phyloP scores from a whole-genome alignment of 2,329 filamentous ascomycete species.

The Botrytis aclada region DNA sequence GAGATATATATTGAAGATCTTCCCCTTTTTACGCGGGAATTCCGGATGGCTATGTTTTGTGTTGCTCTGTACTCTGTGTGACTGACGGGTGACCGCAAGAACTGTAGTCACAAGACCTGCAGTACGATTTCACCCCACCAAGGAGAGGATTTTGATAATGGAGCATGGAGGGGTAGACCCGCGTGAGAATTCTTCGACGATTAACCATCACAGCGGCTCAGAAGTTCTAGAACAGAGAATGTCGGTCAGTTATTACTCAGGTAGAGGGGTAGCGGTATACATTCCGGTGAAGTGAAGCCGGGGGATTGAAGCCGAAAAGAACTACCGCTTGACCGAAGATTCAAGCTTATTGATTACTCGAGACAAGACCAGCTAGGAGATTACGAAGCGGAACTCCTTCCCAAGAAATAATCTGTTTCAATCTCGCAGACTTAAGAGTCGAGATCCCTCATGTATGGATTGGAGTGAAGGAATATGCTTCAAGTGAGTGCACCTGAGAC shows the following conservation, averaged over 20 bases:
- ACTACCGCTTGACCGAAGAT: background rate
- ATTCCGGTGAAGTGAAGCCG: background rate
- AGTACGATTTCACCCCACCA: background rate
- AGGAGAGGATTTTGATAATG: background rate
- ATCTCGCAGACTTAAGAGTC: background rate
- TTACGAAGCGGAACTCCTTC: background rate
- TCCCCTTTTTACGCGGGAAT: slow-evolving; percentile 6
- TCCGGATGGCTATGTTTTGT: background rate
- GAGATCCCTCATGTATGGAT: background rate
- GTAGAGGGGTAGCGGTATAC: background rate
- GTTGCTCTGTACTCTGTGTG: background rate
- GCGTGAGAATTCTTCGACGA: background rate
- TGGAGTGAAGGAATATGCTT: background rate
- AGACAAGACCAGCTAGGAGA: background rate
- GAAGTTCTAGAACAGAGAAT: background rate
- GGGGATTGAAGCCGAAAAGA: background rate
- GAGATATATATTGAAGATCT: background rate
- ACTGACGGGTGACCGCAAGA: background rate
- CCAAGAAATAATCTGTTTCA: background rate
- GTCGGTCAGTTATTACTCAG: background rate
- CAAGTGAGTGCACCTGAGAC: background rate
- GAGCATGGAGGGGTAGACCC: background rate
- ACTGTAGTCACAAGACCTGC: background rate
- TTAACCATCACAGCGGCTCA: background rate
- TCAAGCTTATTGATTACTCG: background rate